Base-by-base conservation (phyloP, 441 rosid genomes). In the Oxalis stricta region DNA sequence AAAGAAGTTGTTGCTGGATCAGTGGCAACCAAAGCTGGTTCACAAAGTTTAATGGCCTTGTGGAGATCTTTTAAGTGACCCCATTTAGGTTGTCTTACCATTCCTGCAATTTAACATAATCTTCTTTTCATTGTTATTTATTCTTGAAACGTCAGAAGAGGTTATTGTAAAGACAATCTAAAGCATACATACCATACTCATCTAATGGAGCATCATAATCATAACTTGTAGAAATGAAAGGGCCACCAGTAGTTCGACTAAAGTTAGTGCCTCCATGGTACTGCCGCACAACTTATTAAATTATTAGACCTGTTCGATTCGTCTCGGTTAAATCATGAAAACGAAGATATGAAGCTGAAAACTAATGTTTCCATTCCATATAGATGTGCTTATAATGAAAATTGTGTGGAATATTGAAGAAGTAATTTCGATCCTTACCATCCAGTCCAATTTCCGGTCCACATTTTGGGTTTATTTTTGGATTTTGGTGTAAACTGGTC, bases 141-240 rank as follows among this genome's bases (percentile, higher is more conserved):
- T 15, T 9, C 32, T 22, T 40, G 15, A 5, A 10, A 18, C 21
- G 38, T 35, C 32, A 44, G 12, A 15, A 9, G 18, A 10, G 22
- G 29, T 28, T 44, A 29, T 30, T 21, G 18, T 18, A 22, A 30
- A 13, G 37, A 53, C 7, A 10, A 37, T 11, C 4, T 2, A 50
- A 7, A 55, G 39, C 50, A 15, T 15, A 26, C 69, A 0, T 70
- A 81, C 91, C 91, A 61, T 77, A 81, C 67, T 81, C 91, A 56
- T 81, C 91, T n/a, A 81, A 60, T 5, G 91, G 85, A 59, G 91
- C 85, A 64, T 81, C 85, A 56, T 81, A 81, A 47, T 81, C 91
- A 50, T 81, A 81, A 59, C 78, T 75, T 48, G 91, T 81, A 35
- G 80, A 26, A 35, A 81, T 81, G 35, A 81, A 77, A n/a, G 91